These are phyloP conservation scores for Scheffersomyces coipomensis DNA, from an alignment of 805 yeast genomes.

Conservation along the genomic window DNA sequence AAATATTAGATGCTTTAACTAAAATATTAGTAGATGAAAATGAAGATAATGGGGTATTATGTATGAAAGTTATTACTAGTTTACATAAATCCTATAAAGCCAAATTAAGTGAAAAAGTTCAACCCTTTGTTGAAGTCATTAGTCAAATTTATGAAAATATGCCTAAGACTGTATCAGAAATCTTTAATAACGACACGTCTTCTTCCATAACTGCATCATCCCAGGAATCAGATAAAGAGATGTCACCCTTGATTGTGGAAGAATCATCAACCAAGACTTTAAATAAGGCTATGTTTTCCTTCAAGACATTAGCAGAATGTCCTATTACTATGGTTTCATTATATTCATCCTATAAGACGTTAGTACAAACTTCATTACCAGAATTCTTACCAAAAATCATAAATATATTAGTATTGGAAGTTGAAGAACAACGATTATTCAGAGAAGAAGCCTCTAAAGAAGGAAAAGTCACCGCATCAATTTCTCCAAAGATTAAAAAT, in stretches of 20 bases:
- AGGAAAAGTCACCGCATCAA: slow-evolving; percentile 63
- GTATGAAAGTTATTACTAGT: slow-evolving; percentile 83
- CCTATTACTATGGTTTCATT: slow-evolving; percentile 95
- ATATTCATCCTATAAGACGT: slow-evolving; percentile 79
- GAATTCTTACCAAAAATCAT: slow-evolving; percentile 80
- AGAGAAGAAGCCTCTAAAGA: slow-evolving; percentile 51
- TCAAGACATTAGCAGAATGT: slow-evolving; percentile 91
- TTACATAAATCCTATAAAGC: slow-evolving; percentile 82
- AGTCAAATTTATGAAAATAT: slow-evolving; percentile 76
- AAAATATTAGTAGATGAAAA: slow-evolving; percentile 70
- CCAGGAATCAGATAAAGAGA: slow-evolving; percentile 16
- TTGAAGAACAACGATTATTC: slow-evolving; percentile 61
- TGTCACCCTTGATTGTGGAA: slow-evolving; percentile 34
- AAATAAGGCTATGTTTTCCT: slow-evolving; percentile 71
- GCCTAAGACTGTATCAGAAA: slow-evolving; percentile 68
- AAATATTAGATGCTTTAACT: slow-evolving; percentile 59
- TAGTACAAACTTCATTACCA: slow-evolving; percentile 70
- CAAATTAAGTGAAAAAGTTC: slow-evolving; percentile 65
- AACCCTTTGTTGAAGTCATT: slow-evolving; percentile 74
- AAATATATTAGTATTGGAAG: slow-evolving; percentile 71
- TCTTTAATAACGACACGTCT: slow-evolving; percentile 46
- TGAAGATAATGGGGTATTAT: slow-evolving; percentile 91
- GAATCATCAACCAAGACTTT: slow-evolving; percentile 51
- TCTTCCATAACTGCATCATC: not conserved
- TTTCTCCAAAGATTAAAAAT: slow-evolving; percentile 73